Evolutionary conservation across 192 early-diverging fungal species (phyloP), one percentile per base, ranked within the genome.

Genomic region (Gryganskiella cystojenkinii): DNA sequence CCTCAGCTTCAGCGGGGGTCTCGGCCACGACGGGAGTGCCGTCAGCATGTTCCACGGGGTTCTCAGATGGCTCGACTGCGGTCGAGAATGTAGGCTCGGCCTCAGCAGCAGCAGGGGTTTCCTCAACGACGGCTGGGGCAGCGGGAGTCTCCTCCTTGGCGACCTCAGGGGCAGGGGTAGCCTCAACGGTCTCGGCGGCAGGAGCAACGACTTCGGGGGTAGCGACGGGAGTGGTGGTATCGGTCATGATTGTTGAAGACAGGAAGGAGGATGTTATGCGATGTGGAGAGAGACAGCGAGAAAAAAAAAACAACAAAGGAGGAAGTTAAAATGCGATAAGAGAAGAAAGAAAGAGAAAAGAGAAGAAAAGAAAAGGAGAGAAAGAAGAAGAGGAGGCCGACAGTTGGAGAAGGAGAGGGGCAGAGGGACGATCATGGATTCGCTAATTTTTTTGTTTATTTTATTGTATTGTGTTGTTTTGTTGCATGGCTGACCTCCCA

Each of bases 21-120:
- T 25, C 60, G 42, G 30, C 60, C 37, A 52, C 64, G 10, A 57
- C 19, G 28, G 58, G 35, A 31, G 64, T 31, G 49, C 33, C 33
- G 15, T 56, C 45, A 10, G 44, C 60, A 45, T 63, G 46, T 47
- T 49, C 30, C 28, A 61, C 44, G 47, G 65, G 37, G 56, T 44
- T 56, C n/a, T 57, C 66, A 25, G 65, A 55, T 30, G 57, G 42
- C 64, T 69, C 76, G 31, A 61, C 57, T 34, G 76, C 68, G 27
- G 58, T 61, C 19, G 65, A 56, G 55, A 58, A 56, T 27, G 58
- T 67, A 8, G 45, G 42, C 37, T 67, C 64, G 43, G 67, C 61
- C 43, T 55, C 64, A 47, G 28, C 25, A 31, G 28, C 52, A 53
- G 28, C 28, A 28, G 52, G 52, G 13, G 52, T 53, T 28, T 53